Percentiles rank a stretch among this genome's conserved stretches.
phyloP scores from a whole-genome alignment of 345 rosid genomes.

The Citrus unshiu region DNA sequence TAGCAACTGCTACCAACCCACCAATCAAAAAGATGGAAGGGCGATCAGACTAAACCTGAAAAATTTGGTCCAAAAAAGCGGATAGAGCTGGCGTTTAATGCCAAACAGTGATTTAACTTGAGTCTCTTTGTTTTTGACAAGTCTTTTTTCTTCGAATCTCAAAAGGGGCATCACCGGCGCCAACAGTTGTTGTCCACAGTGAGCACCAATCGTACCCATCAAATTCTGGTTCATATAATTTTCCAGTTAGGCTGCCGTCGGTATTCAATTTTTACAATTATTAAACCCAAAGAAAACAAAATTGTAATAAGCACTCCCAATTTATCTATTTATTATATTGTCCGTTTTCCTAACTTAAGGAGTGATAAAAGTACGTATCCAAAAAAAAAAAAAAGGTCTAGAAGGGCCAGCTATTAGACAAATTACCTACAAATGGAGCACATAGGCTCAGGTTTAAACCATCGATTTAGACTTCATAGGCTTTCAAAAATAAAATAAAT shows the following conservation, averaged over 20 bases:
- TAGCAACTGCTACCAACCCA: slow-evolving; percentile 5
- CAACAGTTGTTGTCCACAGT: neutral
- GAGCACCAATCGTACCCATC: neutral
- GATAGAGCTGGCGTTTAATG: neutral
- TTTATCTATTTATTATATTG: neutral
- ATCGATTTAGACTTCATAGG: no score
- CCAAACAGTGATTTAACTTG: neutral
- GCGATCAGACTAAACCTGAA: neutral
- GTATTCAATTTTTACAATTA: neutral
- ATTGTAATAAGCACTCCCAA: neutral
- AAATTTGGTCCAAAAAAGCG: neutral
- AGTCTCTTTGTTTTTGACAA: neutral
- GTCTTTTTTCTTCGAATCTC: neutral
- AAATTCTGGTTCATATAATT: neutral
- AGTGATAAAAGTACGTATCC: no score
- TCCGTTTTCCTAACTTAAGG: neutral
- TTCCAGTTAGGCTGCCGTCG: neutral
- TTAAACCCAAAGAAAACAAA: neutral
- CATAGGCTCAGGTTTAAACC: no score
- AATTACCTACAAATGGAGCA: no score
- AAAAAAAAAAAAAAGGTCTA: no score
- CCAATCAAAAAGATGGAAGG: neutral
- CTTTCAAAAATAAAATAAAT: no score
- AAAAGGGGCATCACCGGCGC: neutral
- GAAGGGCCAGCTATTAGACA: no score